Evolutionary conservation across 345 rosid genomes (phyloP).

Genomic region (Populus alba): DNA sequence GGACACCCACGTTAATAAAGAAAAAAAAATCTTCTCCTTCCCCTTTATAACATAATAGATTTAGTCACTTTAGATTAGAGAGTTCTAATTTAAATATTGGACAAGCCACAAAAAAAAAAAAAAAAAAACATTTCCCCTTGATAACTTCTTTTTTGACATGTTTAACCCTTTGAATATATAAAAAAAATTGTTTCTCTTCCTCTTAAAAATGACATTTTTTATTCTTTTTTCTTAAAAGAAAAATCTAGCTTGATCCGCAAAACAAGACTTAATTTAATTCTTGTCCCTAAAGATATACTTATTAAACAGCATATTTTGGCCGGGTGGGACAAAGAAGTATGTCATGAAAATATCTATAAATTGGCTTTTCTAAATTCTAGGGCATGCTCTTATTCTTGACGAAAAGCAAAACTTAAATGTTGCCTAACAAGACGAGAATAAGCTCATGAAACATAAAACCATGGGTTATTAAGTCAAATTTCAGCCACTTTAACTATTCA

Average conservation of each 20-base stretch:
- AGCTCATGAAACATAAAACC: no score
- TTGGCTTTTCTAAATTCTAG: no score
- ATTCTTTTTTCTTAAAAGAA: background rate
- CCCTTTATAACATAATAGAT: no score
- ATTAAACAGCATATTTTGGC: no score
- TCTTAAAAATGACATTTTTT: background rate
- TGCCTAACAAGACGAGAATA: background rate
- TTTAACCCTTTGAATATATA: background rate
- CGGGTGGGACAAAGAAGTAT: no score
- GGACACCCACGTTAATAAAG: rapidly evolving
- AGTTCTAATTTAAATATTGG: background rate
- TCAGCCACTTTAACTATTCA: no score
- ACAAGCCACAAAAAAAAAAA: background rate
- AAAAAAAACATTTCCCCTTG: no score
- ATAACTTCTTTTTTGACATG: background rate
- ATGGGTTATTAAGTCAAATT: no score
- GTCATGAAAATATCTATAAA: no score
- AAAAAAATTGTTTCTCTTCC: no score
- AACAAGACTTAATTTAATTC: no score
- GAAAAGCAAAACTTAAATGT: background rate
- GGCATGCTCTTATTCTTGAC: background rate
- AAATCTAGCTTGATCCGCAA: background rate
- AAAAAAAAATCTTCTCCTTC: no score
- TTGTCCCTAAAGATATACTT: background rate
- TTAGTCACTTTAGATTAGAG: background rate